Evolutionary conservation across 2,329 filamentous ascomycete genomes (phyloP), one percentile per base, ranked within the genome.

Genomic region (Neurospora sp.): DNA sequence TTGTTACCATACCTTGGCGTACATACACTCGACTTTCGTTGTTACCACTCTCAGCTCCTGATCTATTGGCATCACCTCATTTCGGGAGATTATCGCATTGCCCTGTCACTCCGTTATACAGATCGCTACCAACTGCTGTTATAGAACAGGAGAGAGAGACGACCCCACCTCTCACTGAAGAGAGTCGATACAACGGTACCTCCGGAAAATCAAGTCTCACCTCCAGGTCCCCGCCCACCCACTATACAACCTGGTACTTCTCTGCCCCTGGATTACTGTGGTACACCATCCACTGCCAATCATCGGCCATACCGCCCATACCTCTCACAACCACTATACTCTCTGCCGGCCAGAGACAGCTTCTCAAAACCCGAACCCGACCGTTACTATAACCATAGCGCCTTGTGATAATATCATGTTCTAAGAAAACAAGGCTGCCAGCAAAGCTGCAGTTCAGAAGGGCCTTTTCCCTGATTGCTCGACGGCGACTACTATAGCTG

Each of bases 401-500:
- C 28, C 37, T 23, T 37, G 43, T 67, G 38, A 66, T 41, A 66
- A 65, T 46, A 70, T 17, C 36, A 69, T 69, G 52, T 39, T 69
- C 36, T 67, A 52, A 65, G 52, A 23, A 28, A 40, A 8, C 33
- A 67, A 67, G 66, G 41, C 28, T 46, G n/a, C 69, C 52, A 67
- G 66, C 52, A 70, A 36, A 70, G 69, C 37, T 40, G 36, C 68
- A 69, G 37, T 40, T 57, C 66, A 38, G 68, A 17, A n/a, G 33
- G 57, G 57, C 15, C 23, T n/a, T 38, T 70, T 70, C 52, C 69
- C 33, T 68, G 52, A 52, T 69, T 69, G 28, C 52, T 62, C 28
- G 52, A 62, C 52, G 33, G 12, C 52, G 8, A 62, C 52, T 5
- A 62, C 52, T 36, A 62, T 62, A 62, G 65, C 69, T 66, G 57